Evolutionary conservation across 306 rosid genomes (phyloP).

Genomic region (Mimosa bimucronata): DNA sequence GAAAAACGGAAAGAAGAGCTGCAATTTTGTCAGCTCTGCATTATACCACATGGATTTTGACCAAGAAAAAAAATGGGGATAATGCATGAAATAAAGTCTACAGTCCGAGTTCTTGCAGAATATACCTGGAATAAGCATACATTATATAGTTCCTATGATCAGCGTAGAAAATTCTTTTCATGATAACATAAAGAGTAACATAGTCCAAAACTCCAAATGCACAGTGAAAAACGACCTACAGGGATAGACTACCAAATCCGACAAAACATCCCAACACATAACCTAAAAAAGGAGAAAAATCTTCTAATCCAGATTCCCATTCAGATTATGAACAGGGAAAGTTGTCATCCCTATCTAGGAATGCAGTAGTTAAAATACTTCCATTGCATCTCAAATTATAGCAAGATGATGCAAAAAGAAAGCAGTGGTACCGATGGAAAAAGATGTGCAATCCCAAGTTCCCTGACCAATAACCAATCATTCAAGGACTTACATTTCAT

Average conservation of each 20-base stretch:
- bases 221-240: slow-evolving; percentile 4
- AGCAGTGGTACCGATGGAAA: background rate
- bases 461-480: slow-evolving; percentile 5
- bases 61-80: background rate
- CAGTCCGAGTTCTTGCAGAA: slow-evolving; percentile 4
- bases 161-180: background rate
- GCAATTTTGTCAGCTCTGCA: background rate
- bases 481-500: slow-evolving; percentile 80
- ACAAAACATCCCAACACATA: background rate
- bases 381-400: slow-evolving; percentile 1
- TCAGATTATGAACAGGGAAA: background rate
- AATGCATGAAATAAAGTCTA: background rate
- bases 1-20: background rate
- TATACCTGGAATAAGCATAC: background rate
- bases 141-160: background rate
- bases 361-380: background rate
- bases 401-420: slow-evolving; percentile 20
- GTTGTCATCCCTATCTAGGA: background rate
- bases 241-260: slow-evolving; percentile 10
- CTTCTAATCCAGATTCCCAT: background rate
- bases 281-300: background rate
- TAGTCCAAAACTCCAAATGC: background rate
- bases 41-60: background rate
- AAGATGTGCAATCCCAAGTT: background rate
- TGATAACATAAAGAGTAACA: background rate